Conservation (phyloP, 352 stramenopile species). For the Phytophthora aleatoria region DNA sequence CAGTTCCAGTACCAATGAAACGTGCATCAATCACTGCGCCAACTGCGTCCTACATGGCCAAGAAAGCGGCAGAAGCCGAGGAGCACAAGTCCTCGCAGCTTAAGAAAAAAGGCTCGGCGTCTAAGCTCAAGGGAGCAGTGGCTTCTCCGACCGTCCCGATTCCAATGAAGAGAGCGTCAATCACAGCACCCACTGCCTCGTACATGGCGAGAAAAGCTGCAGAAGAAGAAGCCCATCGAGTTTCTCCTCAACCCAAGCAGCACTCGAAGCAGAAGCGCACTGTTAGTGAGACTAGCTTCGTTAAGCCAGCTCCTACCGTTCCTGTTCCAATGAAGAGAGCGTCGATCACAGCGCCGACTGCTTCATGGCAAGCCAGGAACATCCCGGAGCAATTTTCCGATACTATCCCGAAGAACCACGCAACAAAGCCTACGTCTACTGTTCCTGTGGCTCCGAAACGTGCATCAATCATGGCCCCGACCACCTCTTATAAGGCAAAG, state of each 20-base stretch:
- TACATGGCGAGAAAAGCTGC: slow-evolving; percentile 32
- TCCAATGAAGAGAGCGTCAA: slow-evolving; percentile 36
- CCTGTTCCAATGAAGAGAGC: slow-evolving; percentile 35
- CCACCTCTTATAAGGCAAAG: slow-evolving; percentile 41
- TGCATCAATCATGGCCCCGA: slow-evolving; percentile 39
- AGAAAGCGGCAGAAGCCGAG: slow-evolving; percentile 25
- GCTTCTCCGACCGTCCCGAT: slow-evolving; percentile 31
- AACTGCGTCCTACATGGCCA: slow-evolving; percentile 35
- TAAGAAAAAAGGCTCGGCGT: slow-evolving; percentile 23
- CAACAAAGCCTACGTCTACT: slow-evolving; percentile 16
- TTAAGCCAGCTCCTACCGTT: slow-evolving; percentile 35
- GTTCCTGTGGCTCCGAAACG: slow-evolving; percentile 34
- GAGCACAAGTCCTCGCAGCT: slow-evolving; percentile 13
- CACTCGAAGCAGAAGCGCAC: slow-evolving; percentile 17
- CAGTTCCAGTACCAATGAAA: slow-evolving; percentile 28
- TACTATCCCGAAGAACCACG: slow-evolving; percentile 1
- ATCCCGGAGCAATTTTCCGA: neutral
- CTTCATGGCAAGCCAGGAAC: slow-evolving; percentile 37
- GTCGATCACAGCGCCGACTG: slow-evolving; percentile 41
- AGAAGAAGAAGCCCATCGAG: slow-evolving; percentile 14
- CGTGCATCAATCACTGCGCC: slow-evolving; percentile 36
- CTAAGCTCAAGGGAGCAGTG: slow-evolving; percentile 20
- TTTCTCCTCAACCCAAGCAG: slow-evolving; percentile 13
- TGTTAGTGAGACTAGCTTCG: slow-evolving; percentile 27
- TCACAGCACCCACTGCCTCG: slow-evolving; percentile 38